Evolutionary conservation across 1,284 basidiomycete genomes (phyloP).

Genomic region (Sporisorium exsertum): DNA sequence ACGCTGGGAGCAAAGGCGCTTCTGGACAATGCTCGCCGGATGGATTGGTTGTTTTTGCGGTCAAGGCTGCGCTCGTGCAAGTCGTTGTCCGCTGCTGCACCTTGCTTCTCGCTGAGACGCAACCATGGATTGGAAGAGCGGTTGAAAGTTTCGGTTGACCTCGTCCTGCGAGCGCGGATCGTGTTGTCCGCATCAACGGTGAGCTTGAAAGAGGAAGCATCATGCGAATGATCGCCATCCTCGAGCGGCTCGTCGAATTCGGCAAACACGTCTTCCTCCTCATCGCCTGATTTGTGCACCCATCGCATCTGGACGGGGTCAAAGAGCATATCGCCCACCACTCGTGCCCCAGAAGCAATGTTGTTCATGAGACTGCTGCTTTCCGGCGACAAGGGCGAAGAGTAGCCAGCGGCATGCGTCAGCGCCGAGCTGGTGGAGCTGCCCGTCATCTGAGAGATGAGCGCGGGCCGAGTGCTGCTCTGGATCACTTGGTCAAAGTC

Average conservation of each 20-base stretch:
- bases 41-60: constrained; percentile 29
- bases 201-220: neutral
- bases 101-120: constrained; percentile 14
- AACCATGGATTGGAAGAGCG: constrained; percentile 25
- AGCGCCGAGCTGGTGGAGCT: constrained; percentile 43
- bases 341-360: constrained; percentile 73
- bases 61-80: constrained; percentile 17
- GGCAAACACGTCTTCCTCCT: constrained; percentile 73
- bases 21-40: constrained; percentile 19
- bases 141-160: constrained; percentile 32
- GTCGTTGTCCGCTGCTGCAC: constrained; percentile 10
- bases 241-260: constrained; percentile 33
- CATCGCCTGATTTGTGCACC: constrained; percentile 81
- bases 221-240: constrained; percentile 10
- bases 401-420: constrained; percentile 26
- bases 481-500: constrained; percentile 87
- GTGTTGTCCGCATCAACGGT: constrained; percentile 32
- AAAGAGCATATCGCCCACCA: constrained; percentile 97
- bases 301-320: constrained; percentile 93
- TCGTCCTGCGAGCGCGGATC: constrained; percentile 38
- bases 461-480: constrained; percentile 88
- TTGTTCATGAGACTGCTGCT: constrained; percentile 37
- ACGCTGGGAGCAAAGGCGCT: constrained; percentile 25
- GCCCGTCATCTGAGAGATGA: constrained; percentile 74
- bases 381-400: constrained; percentile 32